Percentiles rank a stretch among this genome's conserved stretches.
Evolutionary conservation across 108 stramenopile species (phyloP).

Genomic region (Schizochytrium sp.): DNA sequence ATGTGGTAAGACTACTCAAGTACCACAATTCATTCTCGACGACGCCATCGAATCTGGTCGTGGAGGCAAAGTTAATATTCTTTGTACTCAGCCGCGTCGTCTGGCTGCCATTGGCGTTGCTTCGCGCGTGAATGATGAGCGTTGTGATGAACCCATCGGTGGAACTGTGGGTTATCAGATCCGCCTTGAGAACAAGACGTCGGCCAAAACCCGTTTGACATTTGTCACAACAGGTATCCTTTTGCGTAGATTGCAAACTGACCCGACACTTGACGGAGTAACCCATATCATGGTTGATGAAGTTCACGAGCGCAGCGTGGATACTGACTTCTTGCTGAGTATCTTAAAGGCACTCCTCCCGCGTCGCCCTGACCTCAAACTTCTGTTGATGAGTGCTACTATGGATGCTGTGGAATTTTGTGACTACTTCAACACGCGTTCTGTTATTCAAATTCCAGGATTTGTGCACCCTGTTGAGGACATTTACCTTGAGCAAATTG

Average conservation of each 20-base stretch:
- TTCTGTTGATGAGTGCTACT: constrained; percentile 92
- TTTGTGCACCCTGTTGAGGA: constrained; percentile 85
- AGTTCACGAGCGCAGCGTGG: constrained; percentile 88
- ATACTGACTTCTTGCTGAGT: constrained; percentile 90
- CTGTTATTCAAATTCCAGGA: constrained; percentile 84
- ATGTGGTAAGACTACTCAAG: constrained; percentile 81
- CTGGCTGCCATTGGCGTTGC: constrained; percentile 78
- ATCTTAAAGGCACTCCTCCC: constrained; percentile 84
- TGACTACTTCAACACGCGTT: constrained; percentile 82
- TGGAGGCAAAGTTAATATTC: constrained; percentile 78
- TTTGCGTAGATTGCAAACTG: constrained; percentile 84
- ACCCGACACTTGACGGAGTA: constrained; percentile 79
- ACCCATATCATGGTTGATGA: constrained; percentile 86
- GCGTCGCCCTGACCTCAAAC: constrained; percentile 80
- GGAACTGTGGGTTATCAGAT: constrained; percentile 88
- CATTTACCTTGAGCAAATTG: constrained; percentile 69
- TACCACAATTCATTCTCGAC: constrained; percentile 87
- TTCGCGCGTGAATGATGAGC: constrained; percentile 71
- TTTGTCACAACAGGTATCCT: constrained; percentile 91
- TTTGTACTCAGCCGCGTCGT: constrained; percentile 79
- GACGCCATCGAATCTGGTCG: constrained; percentile 28
- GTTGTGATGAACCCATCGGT: constrained; percentile 61
- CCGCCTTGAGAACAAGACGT: constrained; percentile 82
- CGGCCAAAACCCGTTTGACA: constrained; percentile 80
- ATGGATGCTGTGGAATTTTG: constrained; percentile 86